phyloP scores from a whole-genome alignment of 768 basidiomycete genomes.

The Leccinum incarnatum region DNA sequence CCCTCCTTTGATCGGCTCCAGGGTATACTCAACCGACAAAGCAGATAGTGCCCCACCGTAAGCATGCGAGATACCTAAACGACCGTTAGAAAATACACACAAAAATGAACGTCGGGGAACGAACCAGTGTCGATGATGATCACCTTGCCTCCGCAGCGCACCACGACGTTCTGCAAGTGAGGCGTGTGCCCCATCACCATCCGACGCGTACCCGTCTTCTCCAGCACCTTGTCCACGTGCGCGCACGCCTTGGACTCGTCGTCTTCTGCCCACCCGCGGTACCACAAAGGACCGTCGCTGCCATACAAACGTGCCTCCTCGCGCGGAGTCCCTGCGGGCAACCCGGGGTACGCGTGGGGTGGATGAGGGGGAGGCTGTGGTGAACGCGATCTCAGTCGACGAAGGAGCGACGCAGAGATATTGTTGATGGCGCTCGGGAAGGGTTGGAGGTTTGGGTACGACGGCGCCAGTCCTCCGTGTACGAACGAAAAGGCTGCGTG shows the following conservation, averaged over 20 bases:
- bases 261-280: slow-evolving; percentile 86
- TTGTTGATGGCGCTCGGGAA: slow-evolving; percentile 84
- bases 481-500: slow-evolving; percentile 88
- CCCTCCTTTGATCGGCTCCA: slow-evolving; percentile 53
- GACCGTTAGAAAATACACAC: slow-evolving; percentile 6
- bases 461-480: slow-evolving; percentile 85
- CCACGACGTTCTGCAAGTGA: slow-evolving; percentile 80
- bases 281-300: slow-evolving; percentile 87
- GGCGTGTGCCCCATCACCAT: slow-evolving; percentile 99
- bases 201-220: slow-evolving; percentile 75
- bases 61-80: slow-evolving; percentile 84
- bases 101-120: not conserved
- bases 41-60: slow-evolving; percentile 94
- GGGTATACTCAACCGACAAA: slow-evolving; percentile 79
- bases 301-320: slow-evolving; percentile 75
- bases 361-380: slow-evolving; percentile 79
- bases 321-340: slow-evolving; percentile 61
- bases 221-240: slow-evolving; percentile 67
- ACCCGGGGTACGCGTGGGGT: slow-evolving; percentile 67
- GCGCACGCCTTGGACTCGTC: slow-evolving; percentile 66
- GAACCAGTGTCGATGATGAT: slow-evolving; percentile 94
- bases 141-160: slow-evolving; percentile 87
- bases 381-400: slow-evolving; percentile 60
- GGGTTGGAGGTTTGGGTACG: slow-evolving; percentile 70
- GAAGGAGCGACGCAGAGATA: slow-evolving; percentile 65